These are phyloP conservation scores for Coemansia pectinata DNA, from an alignment of 192 early-diverging fungal genomes.

Conservation along the genomic window DNA sequence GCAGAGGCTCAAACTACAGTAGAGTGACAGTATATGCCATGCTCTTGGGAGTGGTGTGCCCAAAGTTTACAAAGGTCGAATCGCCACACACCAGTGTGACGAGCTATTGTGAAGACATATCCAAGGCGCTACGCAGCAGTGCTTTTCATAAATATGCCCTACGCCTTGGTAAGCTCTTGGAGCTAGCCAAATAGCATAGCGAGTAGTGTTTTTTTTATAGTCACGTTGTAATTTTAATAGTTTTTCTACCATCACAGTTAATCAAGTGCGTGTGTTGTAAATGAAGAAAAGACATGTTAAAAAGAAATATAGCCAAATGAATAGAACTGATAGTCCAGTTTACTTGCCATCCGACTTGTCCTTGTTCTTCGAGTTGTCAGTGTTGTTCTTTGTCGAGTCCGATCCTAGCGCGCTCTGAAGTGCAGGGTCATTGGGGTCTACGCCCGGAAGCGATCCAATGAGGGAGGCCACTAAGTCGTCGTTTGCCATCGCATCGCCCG, in stretches of 20 bases:
- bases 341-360: constrained; percentile 21
- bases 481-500: constrained; percentile 39
- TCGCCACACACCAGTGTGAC: background rate
- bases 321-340: background rate
- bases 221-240: background rate
- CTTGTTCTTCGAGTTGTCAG: constrained; percentile 35
- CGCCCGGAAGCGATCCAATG: constrained; percentile 80
- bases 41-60: constrained; percentile 1
- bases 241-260: no score
- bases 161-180: background rate
- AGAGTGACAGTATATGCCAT: background rate
- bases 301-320: background rate
- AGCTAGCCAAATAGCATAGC: background rate
- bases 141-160: background rate
- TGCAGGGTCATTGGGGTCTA: constrained; percentile 82
- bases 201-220: background rate
- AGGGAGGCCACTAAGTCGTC: constrained; percentile 72
- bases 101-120: background rate
- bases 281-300: background rate
- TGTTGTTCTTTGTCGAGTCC: constrained; percentile 52
- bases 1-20: background rate
- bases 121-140: background rate
- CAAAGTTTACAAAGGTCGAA: background rate
- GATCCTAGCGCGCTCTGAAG: constrained; percentile 66
- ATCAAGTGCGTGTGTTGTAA: background rate